Evolutionary conservation across 306 rosid species (phyloP), one percentile per base, ranked within the genome.

Genomic region (Corylus heterophylla): DNA sequence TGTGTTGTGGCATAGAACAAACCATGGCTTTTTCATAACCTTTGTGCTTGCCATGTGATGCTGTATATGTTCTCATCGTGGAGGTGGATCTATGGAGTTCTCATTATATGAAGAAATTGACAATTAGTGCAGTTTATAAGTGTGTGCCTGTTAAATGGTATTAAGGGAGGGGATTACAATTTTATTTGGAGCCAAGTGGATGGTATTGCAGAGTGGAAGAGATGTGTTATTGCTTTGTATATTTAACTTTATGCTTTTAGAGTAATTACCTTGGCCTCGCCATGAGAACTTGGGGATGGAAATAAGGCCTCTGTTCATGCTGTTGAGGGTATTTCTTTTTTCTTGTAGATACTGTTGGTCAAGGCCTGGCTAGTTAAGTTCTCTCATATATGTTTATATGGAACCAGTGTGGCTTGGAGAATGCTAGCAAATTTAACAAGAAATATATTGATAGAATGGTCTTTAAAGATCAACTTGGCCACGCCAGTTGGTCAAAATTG

Each of bases 1-100:
- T 58, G 29, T 20, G 29, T 22, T 58, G 64, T 58, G 64, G 16
- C 64, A 45, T 77, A 37, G 50, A 70, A 16, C 47, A 78, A 64
- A 74, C 70, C 70, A 7, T 18, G 31, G 11, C 17, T 56, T 48
- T 48, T 56, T 8, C 4, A 56, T 10, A 61, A 27, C 39, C 42
- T 61, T 27, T 25, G 69, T 62, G 69, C 69, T 31, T 62, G 42
- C n/a, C 58, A 13, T 13, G 18, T 12, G n/a, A 22, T 58, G 14
- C 16, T 12, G n/a, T 11, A 25, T 22, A 22, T 59, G 66, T 59
- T 59, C 69, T 62, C 44, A 2, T 25, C 37, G 8, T 12, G 69
- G 44, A 62, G 44, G 44, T 29, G 42, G 69, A 29, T 62, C 42
- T 29, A 29, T 62, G 11, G 14, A 59, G 12, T 62, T 31, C 18